phyloP scores from a whole-genome alignment of 352 stramenopile species.

The Poterioochromonas sp. region DNA sequence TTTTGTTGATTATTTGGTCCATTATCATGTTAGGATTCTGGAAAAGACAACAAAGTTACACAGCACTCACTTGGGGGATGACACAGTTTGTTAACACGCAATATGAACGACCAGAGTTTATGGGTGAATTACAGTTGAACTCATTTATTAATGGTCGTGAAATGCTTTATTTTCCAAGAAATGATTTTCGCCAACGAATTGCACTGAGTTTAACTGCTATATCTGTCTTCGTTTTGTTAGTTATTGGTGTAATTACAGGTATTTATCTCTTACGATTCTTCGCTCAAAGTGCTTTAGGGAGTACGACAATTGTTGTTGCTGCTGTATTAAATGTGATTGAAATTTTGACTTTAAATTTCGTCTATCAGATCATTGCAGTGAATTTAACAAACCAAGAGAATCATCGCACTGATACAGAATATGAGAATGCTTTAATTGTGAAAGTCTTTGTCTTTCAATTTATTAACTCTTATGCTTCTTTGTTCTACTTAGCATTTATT shows the following conservation, averaged over 20 bases:
- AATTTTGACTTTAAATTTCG: constrained; percentile 41
- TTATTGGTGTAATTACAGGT: background rate
- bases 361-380: constrained; percentile 37
- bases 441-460: constrained; percentile 81
- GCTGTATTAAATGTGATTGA: constrained; percentile 40
- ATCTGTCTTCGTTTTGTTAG: background rate
- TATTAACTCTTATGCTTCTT: constrained; percentile 79
- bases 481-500: constrained; percentile 77
- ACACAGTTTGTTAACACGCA: constrained; percentile 42
- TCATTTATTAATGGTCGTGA: background rate
- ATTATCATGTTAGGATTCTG: constrained; percentile 70
- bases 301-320: constrained; percentile 39
- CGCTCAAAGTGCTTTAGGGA: constrained; percentile 5
- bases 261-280: constrained; percentile 6
- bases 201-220: background rate
- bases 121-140: constrained; percentile 8
- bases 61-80: constrained; percentile 66
- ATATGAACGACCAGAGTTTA: constrained; percentile 43
- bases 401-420: constrained; percentile 63
- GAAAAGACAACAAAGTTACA: constrained; percentile 66
- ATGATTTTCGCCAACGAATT: background rate
- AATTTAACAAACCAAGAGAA: constrained; percentile 55
- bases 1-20: constrained; percentile 69
- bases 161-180: background rate
- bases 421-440: constrained; percentile 43